Percentiles rank a stretch among this genome's conserved stretches.
phyloP scores from a whole-genome alignment of 495 filamentous ascomycete genomes.

The Entonaema liquescens region DNA sequence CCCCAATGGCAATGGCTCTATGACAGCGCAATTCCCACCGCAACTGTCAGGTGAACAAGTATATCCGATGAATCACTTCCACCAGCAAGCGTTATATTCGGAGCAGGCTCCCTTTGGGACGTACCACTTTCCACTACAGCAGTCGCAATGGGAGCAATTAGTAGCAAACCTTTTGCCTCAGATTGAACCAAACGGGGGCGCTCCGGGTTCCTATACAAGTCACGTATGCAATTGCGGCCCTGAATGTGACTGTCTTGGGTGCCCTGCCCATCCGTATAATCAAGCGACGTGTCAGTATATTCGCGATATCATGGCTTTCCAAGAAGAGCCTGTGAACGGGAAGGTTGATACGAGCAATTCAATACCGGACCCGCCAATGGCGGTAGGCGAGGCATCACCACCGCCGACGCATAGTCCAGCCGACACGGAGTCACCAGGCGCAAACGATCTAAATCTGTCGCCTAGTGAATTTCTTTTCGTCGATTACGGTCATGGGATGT shows the following conservation, averaged over 20 bases:
- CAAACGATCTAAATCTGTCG: conserved; percentile 55
- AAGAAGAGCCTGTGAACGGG: conserved; percentile 21
- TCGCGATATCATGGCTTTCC: conserved; percentile 44
- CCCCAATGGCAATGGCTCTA: conserved; percentile 10
- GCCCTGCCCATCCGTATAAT: conserved; percentile 76
- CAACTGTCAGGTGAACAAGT: conserved; percentile 10
- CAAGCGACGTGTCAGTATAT: conserved; percentile 73
- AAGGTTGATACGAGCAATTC: conserved; percentile 17
- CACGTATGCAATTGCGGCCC: conserved; percentile 72
- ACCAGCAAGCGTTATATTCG: conserved; percentile 40
- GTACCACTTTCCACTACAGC: conserved; percentile 52
- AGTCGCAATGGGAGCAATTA: conserved; percentile 51
- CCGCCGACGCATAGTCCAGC: conserved; percentile 48
- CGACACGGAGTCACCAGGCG: conserved; percentile 51
- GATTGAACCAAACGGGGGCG: conserved; percentile 17
- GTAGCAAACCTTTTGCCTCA: conserved; percentile 31
- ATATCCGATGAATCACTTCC: conserved; percentile 27
- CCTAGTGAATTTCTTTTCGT: conserved; percentile 61
- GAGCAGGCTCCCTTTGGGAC: conserved; percentile 53
- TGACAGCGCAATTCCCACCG: conserved; percentile 11
- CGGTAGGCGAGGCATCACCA: conserved; percentile 34
- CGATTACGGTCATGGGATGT: conserved; percentile 50
- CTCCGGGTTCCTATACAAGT: conserved; percentile 35
- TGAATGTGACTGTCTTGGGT: conserved; percentile 73
- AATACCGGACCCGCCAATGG: conserved; percentile 20